These are phyloP conservation scores for Ulota crispa DNA, from an alignment of 225 moss, liverwort and hornwort species.

Conservation along the genomic window DNA sequence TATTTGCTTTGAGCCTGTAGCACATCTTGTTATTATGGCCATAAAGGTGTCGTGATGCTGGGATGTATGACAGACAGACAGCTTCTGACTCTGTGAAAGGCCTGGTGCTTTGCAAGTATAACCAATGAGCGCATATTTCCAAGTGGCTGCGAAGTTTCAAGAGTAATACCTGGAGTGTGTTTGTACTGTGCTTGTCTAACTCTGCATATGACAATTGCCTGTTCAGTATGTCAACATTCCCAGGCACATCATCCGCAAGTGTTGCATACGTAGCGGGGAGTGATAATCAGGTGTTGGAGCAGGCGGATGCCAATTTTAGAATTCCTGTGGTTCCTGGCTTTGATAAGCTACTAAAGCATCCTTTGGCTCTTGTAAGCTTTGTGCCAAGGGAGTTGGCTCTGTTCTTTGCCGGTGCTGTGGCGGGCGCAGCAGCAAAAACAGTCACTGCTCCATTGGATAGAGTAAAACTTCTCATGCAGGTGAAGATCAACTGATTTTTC, in stretches of 20 bases:
- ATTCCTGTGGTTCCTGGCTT: slow-evolving; percentile 41
- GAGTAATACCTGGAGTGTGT: slow-evolving; percentile 5
- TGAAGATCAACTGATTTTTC: slow-evolving; percentile 18
- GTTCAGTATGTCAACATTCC: slow-evolving; percentile 36
- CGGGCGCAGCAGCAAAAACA: slow-evolving; percentile 87
- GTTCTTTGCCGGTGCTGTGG: slow-evolving; percentile 81
- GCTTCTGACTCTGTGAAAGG: slow-evolving; percentile 4
- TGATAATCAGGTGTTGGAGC: slow-evolving; percentile 31
- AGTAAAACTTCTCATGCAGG: slow-evolving; percentile 89
- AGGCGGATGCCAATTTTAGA: slow-evolving; percentile 23
- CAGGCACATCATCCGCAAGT: slow-evolving; percentile 21
- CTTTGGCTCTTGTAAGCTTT: slow-evolving; percentile 68
- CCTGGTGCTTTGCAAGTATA: not conserved
- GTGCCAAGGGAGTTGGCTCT: slow-evolving; percentile 72
- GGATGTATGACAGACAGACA: not conserved
- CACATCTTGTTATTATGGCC: not conserved
- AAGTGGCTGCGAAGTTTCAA: not conserved
- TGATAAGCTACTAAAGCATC: slow-evolving; percentile 66
- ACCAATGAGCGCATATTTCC: not conserved
- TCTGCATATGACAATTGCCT: not conserved
- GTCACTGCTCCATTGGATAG: slow-evolving; percentile 86
- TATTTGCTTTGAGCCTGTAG: slow-evolving; percentile 9
- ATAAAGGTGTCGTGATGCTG: slow-evolving; percentile 2
- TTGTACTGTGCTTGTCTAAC: not conserved
- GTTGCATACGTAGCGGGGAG: slow-evolving; percentile 25